Conservation (phyloP, 352 stramenopile species). For the Globisporangium recalcitrans region DNA sequence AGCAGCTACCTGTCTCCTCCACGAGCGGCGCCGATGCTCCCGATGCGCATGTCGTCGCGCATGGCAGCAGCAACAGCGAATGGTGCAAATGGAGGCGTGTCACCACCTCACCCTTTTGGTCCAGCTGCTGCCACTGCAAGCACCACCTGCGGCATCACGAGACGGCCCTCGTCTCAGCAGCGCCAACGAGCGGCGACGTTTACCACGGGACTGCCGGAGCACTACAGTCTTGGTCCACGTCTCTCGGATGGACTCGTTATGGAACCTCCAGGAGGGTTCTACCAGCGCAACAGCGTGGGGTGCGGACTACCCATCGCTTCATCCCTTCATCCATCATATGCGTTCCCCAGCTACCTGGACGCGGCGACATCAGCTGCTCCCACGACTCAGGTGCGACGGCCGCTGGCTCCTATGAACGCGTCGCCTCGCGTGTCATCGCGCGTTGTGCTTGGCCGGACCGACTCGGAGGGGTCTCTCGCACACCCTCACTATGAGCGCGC, state of each 20-base stretch:
- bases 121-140: background rate
- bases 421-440: conserved; percentile 19
- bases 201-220: conserved; percentile 21
- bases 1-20: conserved; percentile 17
- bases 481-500: conserved; percentile 4
- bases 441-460: conserved; percentile 20
- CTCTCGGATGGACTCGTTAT: conserved; percentile 43
- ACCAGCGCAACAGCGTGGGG: conserved; percentile 5
- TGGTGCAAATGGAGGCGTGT: background rate
- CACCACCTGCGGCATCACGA: background rate
- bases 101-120: background rate
- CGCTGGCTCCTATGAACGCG: conserved; percentile 28
- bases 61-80: conserved; percentile 8
- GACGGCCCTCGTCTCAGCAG: conserved; percentile 12
- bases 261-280: conserved; percentile 27
- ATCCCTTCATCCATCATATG: conserved; percentile 21
- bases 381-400: conserved; percentile 20
- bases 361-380: background rate
- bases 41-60: conserved; percentile 12
- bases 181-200: conserved; percentile 16
- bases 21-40: conserved; percentile 10
- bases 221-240: conserved; percentile 22
- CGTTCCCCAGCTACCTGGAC: conserved; percentile 9
- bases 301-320: conserved; percentile 9
- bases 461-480: conserved; percentile 20